A percentile compares a stretch with the other conserved stretches of the same genome.
phyloP scores from a whole-genome alignment of 2,329 filamentous ascomycete species.

The Chrysoporthe cubensis region DNA sequence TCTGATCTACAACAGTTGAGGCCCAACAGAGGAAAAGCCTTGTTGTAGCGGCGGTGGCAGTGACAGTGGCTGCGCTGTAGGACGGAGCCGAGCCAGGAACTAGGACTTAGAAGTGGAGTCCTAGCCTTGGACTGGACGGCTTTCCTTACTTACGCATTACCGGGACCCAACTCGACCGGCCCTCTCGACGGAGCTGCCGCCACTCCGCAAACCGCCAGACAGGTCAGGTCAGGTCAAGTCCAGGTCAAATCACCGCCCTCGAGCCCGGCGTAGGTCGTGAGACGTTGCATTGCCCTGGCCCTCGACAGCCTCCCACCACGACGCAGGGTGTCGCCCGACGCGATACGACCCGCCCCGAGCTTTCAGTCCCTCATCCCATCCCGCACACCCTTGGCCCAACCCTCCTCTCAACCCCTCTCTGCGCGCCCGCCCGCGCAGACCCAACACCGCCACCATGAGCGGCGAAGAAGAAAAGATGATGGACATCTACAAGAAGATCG shows the following conservation, averaged over 20 bases:
- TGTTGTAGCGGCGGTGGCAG: constrained; percentile 2
- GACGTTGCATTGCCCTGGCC: constrained; percentile 19
- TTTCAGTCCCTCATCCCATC: background rate
- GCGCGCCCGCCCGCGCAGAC: constrained; percentile 30
- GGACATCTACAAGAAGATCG: constrained; percentile 95
- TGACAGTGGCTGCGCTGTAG: constrained; percentile 10
- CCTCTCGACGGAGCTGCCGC: constrained; percentile 6
- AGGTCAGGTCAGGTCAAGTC: constrained; percentile 18
- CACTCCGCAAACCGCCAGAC: constrained; percentile 10
- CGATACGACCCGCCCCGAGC: constrained; percentile 22
- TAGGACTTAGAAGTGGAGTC: constrained; percentile 12
- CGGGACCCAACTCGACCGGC: constrained; percentile 7
- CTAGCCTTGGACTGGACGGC: background rate
- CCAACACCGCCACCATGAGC: constrained; percentile 52
- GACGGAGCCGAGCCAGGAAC: constrained; percentile 10
- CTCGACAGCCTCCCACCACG: constrained; percentile 17
- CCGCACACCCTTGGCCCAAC: constrained; percentile 5
- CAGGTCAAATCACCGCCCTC: constrained; percentile 13
- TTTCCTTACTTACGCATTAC: background rate
- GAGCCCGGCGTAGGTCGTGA: constrained; percentile 19
- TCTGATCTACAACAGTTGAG: constrained; percentile 5
- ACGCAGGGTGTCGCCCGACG: constrained; percentile 26
- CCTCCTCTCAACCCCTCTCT: constrained; percentile 18
- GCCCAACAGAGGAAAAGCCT: constrained; percentile 5
- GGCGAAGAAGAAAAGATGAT: constrained; percentile 68